phyloP scores from a whole-genome alignment of 2,329 filamentous ascomycete species.

The Grosmannia clavigera region DNA sequence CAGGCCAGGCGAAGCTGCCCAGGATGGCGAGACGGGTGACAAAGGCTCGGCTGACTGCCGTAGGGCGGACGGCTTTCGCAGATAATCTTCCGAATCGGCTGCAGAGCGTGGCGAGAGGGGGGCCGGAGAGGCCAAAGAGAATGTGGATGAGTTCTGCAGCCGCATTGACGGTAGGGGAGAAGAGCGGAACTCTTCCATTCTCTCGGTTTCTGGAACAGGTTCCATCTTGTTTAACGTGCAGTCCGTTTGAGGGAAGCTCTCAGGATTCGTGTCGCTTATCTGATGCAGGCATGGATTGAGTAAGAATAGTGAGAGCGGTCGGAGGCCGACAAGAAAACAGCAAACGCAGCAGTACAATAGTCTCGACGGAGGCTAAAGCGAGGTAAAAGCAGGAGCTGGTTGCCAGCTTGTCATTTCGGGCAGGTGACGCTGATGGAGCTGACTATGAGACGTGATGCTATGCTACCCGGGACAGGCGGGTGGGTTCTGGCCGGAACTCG shows the following conservation, averaged over 20 bases:
- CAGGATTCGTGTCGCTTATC: neutral
- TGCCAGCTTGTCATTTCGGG: neutral
- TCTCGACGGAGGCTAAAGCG: neutral
- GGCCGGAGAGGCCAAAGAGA: constrained; percentile 24
- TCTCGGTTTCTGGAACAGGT: constrained; percentile 55
- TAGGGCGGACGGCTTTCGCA: constrained; percentile 37
- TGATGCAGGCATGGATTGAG: neutral
- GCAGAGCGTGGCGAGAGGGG: constrained; percentile 9
- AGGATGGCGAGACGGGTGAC: constrained; percentile 40
- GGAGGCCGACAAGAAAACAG: neutral
- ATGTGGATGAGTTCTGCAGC: constrained; percentile 23
- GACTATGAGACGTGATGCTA: neutral
- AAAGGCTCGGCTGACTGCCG: constrained; percentile 48
- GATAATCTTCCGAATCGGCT: constrained; percentile 6
- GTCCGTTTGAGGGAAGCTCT: neutral
- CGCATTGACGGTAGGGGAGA: constrained; percentile 43
- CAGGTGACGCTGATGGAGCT: neutral
- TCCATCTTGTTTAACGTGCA: constrained; percentile 35
- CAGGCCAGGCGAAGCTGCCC: constrained; percentile 31
- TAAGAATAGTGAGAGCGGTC: neutral
- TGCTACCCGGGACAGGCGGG: neutral
- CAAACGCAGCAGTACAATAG: neutral
- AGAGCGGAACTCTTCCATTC: constrained; percentile 53
- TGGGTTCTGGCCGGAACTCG: neutral
- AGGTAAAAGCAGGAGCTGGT: neutral